Evolutionary conservation across 2,329 filamentous ascomycete species (phyloP), one percentile per base, ranked within the genome.

Genomic region (Hypoxylon sp.): DNA sequence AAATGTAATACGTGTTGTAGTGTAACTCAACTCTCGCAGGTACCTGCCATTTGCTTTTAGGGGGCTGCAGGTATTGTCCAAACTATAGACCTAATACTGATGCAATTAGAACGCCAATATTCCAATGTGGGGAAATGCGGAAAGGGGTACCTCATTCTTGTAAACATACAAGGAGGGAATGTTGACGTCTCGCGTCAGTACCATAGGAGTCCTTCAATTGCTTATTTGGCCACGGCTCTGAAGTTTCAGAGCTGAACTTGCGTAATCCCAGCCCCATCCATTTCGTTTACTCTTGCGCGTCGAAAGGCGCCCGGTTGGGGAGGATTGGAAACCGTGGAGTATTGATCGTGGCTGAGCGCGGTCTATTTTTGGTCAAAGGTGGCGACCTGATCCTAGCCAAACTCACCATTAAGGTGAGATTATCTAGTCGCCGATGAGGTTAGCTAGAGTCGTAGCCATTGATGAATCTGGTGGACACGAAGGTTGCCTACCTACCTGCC

Each of bases 301-400:
- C 54, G 26, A 6, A 2, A 3, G 13, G 22, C 29, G 39, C 50
- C 48, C 17, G 10, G 47, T 31, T 24, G 13, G 17, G 4, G 17
- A 24, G 44, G 22, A 37, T 50, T 9, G 26, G 26, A 44, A 44
- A 17, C 9, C 39, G 8, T 10, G 17, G 9, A 22, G 9, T 44
- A 44, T 44, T 22, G 39, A 44, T 44, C 24, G 47, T 52, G 56
- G 56, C 56, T 60, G 47, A 35, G 56, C 24, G 14, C n/a, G 2
- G 11, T 37, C 42, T 54, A 54, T 54, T 54, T 54, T 54, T 54
- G 33, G 52, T 5, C 2, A 13, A 22, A 33, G 22, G 37, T 24
- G 22, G 35, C 22, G 52, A n/a, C 3, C 13, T 29, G 9, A 13
- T 22, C 31, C 4, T 14, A 22, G 17, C 39, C 22, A 3, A 42